Evolutionary conservation across 345 rosid species (phyloP), one percentile per base, ranked within the genome.

Genomic region (Euphorbia lathyris): DNA sequence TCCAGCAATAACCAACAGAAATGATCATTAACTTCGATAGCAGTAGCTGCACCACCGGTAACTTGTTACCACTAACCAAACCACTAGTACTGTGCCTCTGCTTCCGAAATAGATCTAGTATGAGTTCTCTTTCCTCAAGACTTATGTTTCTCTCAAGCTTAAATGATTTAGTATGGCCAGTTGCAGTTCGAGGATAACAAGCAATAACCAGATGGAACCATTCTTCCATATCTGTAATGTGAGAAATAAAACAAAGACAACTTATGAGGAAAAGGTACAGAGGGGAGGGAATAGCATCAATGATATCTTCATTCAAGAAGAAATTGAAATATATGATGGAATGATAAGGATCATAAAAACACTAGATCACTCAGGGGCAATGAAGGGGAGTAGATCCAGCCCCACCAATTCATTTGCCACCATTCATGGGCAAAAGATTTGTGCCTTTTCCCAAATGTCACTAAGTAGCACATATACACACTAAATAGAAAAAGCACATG

Each of bases 1-100:
- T 76, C 82, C 95, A 88, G 83, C 97, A 94, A 86, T 90, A 94
- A 73, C 86, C 87, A 76, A 90, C 85, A 45, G 93, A 86, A 65
- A 88, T 61, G 71, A 83, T 84, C 78, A 86, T 77, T 61, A 94
- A 80, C 83, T 84, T 84, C 52, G 97, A 82, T 17, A 91, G 83
- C 72, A 89, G 77, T 70, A 81, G 68, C 75, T 77, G 91, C 71
- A 79, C 85, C 58, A 78, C 74, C 55, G 87, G 89, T 70, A 81
- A 77, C 78, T 80, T 84, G 75, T 78, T 83, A 64, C 79, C 72
- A 51, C 73, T 74, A 70, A 36, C 69, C 58, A 79, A 76, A 69
- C 71, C 74, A 74, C 83, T 65, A 61, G 65, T 76, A 70, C 68
- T 77, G 50, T 79, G 85, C 69, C 82, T 88, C 86, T 94, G 98